Evolutionary conservation across 768 basidiomycete genomes (phyloP).

Genomic region (Termitomyces sp.): DNA sequence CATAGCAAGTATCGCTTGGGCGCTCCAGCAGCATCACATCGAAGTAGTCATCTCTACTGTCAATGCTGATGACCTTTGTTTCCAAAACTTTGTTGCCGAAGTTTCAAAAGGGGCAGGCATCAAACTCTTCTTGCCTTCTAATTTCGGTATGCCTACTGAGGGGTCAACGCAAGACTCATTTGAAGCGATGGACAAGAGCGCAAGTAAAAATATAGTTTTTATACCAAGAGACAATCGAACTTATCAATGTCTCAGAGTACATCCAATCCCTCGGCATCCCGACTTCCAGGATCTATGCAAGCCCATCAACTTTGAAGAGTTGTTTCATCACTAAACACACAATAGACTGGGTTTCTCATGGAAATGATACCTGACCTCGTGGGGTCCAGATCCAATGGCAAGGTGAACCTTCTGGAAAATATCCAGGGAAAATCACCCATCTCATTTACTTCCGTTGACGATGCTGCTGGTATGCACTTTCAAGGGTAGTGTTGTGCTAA

Average conservation of each 20-base stretch:
- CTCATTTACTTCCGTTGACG: conserved; percentile 12
- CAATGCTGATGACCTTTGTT: not conserved
- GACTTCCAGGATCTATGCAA: conserved; percentile 11
- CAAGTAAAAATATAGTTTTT: conserved; percentile 3
- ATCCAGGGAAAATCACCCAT: conserved; percentile 5
- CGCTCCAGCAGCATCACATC: conserved; percentile 7
- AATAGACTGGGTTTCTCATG: conserved; percentile 7
- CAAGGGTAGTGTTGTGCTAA: not conserved
- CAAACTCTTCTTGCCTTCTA: conserved; percentile 17
- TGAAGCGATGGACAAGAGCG: conserved; percentile 12
- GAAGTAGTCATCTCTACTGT: conserved; percentile 15
- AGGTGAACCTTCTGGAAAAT: conserved; percentile 10
- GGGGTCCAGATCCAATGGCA: conserved; percentile 6
- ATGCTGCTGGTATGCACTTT: conserved; percentile 6
- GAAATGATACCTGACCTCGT: conserved; percentile 14
- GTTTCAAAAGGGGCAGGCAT: conserved; percentile 15
- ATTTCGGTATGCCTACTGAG: conserved; percentile 12
- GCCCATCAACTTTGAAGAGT: not conserved
- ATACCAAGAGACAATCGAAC: not conserved
- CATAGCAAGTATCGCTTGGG: conserved; percentile 9
- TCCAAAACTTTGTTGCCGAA: conserved; percentile 13
- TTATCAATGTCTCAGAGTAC: conserved; percentile 10
- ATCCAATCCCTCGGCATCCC: conserved; percentile 16
- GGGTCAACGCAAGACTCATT: conserved; percentile 2
- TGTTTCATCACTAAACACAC: not conserved